A percentile compares a stretch with the other conserved stretches of the same genome.
Conservation (phyloP, 1,284 basidiomycete genomes). For the Sanguinoderma infundibulare region DNA sequence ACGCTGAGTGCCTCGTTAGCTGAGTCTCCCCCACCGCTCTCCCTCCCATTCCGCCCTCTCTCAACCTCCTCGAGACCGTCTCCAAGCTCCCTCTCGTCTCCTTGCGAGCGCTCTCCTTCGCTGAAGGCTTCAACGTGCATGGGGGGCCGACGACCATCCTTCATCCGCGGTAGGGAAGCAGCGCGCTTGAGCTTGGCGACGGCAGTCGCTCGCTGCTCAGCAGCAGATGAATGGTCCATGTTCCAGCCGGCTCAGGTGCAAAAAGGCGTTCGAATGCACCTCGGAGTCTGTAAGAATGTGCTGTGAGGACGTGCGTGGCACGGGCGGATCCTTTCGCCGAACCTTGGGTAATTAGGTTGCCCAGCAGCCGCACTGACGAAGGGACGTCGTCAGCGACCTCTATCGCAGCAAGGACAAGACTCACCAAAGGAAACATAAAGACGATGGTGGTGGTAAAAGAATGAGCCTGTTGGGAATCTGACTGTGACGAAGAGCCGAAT, state of each 20-base stretch:
- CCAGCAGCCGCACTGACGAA: conserved; percentile 9
- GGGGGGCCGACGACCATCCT: conserved; percentile 82
- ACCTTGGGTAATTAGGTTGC: conserved; percentile 25
- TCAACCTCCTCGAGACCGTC: conserved; percentile 31
- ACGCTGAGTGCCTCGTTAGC: conserved; percentile 29
- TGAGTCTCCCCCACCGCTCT: conserved; percentile 29
- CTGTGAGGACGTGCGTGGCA: conserved; percentile 29
- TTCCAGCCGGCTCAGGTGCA: conserved; percentile 26
- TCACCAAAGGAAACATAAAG: conserved; percentile 31
- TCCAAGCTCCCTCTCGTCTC: conserved; percentile 32
- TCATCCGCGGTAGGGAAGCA: conserved; percentile 86
- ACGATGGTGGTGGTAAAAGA: conserved; percentile 7
- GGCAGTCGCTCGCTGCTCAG: conserved; percentile 80
- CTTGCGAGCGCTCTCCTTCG: conserved; percentile 68
- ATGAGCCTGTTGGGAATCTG: not conserved
- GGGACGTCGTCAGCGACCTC: not conserved
- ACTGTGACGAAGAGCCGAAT: not conserved
- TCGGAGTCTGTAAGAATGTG: conserved; percentile 35
- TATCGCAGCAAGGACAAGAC: not conserved
- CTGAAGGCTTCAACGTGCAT: conserved; percentile 82
- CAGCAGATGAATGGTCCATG: conserved; percentile 55
- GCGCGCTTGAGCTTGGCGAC: conserved; percentile 89
- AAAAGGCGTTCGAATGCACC: conserved; percentile 29
- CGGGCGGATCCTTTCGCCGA: conserved; percentile 15
- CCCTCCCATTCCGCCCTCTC: conserved; percentile 22